Evolutionary conservation across 305 asterid genomes (phyloP).

Genomic region (Fraxinus greggii): DNA sequence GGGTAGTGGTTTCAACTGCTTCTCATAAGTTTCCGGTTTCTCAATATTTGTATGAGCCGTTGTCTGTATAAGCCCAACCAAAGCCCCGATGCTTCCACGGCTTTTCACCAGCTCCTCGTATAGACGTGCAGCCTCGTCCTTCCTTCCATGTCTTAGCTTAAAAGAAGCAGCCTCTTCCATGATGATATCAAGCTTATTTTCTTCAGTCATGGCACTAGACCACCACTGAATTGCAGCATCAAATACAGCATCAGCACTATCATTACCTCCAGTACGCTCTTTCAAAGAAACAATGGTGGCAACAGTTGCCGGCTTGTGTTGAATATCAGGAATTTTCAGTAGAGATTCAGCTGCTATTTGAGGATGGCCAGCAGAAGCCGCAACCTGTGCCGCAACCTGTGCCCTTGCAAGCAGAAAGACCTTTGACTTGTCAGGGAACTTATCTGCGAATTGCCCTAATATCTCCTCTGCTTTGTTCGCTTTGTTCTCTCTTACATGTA

Average conservation of each 20-base stretch:
- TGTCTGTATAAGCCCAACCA: constrained; percentile 73
- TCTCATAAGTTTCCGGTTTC: constrained; percentile 79
- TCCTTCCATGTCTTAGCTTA: constrained; percentile 78
- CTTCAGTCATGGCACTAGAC: constrained; percentile 80
- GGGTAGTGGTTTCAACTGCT: constrained; percentile 69
- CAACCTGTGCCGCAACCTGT: constrained; percentile 88
- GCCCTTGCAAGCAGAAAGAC: constrained; percentile 71
- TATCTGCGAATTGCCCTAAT: constrained; percentile 56
- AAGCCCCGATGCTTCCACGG: constrained; percentile 67
- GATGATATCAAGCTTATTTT: constrained; percentile 53
- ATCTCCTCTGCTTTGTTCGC: constrained; percentile 88
- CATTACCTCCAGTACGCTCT: constrained; percentile 84
- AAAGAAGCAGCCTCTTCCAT: constrained; percentile 56
- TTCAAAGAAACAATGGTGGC: constrained; percentile 79
- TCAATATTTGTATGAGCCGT: constrained; percentile 67
- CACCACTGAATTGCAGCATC: constrained; percentile 76
- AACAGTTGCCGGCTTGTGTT: constrained; percentile 82
- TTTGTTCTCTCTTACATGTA: constrained; percentile 82
- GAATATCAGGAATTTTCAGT: constrained; percentile 66
- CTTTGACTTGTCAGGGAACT: constrained; percentile 67
- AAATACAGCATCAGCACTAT: constrained; percentile 72
- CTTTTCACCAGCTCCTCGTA: constrained; percentile 70
- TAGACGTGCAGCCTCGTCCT: constrained; percentile 72
- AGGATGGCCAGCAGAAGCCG: constrained; percentile 90
- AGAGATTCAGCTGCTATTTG: constrained; percentile 90